phyloP scores from a whole-genome alignment of 192 early-diverging fungal genomes.

The Linnemannia zychae region DNA sequence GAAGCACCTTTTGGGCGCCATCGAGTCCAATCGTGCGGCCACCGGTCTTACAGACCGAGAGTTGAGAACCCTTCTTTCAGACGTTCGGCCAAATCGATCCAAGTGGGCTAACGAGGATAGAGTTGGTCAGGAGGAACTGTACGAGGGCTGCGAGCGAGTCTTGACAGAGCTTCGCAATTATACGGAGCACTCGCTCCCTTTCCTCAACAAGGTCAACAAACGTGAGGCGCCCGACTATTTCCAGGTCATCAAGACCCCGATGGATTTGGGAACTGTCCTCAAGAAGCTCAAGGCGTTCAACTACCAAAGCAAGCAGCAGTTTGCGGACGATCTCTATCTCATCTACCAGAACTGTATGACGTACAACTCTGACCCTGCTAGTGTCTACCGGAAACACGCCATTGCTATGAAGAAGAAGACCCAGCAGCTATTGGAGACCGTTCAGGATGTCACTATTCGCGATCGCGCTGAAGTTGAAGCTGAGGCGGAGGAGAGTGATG shows the following conservation, averaged over 20 bases:
- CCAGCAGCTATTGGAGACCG: constrained; percentile 77
- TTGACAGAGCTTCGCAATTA: constrained; percentile 86
- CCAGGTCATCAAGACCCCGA: constrained; percentile 91
- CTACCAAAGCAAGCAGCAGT: constrained; percentile 92
- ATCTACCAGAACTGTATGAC: constrained; percentile 94
- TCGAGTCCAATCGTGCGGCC: constrained; percentile 77
- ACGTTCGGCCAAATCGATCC: constrained; percentile 83
- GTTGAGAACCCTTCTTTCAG: constrained; percentile 79
- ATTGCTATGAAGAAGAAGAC: constrained; percentile 85
- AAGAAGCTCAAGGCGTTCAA: constrained; percentile 85
- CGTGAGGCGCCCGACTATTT: constrained; percentile 94
- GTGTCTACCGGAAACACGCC: constrained; percentile 89
- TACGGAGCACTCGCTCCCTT: constrained; percentile 85
- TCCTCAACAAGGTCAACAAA: constrained; percentile 88
- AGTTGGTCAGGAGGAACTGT: constrained; percentile 92
- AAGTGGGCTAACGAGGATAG: constrained; percentile 93
- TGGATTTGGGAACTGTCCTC: constrained; percentile 94
- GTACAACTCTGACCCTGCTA: constrained; percentile 89
- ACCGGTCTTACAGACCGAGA: constrained; percentile 76
- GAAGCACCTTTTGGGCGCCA: constrained; percentile 82
- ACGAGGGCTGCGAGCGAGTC: constrained; percentile 88
- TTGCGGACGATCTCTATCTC: constrained; percentile 87
- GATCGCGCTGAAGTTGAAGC: constrained; percentile 67
- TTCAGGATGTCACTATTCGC: constrained; percentile 86
- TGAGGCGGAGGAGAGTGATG: constrained; percentile 72